These are phyloP conservation scores for Crotalaria pallida DNA, from an alignment of 306 rosid species.

Conservation along the genomic window DNA sequence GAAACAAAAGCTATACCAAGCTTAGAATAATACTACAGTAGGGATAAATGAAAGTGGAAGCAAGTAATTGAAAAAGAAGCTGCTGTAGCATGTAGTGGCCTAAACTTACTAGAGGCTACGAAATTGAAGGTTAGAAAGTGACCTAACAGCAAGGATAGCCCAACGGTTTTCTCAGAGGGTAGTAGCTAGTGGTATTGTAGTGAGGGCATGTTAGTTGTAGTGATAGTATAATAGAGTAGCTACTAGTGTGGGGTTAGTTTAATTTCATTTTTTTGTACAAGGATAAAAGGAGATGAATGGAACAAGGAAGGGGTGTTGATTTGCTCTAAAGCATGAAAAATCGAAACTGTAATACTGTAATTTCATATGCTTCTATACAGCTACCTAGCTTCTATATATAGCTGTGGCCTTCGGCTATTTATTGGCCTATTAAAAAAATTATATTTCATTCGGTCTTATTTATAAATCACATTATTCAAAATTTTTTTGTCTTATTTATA, in stretches of 20 bases:
- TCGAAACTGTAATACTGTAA: conserved; percentile 27
- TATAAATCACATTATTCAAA: no score
- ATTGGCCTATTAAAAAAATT: conserved; percentile 5
- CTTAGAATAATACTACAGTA: conserved; percentile 11
- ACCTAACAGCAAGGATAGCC: conserved; percentile 35
- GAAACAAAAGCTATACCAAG: conserved; percentile 22
- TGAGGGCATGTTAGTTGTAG: not conserved
- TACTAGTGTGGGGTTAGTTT: conserved; percentile 34
- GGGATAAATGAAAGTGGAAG: conserved; percentile 27
- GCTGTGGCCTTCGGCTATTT: conserved; percentile 9
- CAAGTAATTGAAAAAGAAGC: not conserved
- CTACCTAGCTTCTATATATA: conserved; percentile 6
- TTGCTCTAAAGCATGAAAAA: conserved; percentile 17
- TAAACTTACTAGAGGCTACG: conserved; percentile 18
- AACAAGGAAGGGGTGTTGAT: not conserved
- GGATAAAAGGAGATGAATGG: conserved; percentile 1
- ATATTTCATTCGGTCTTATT: no score
- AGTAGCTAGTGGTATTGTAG: not conserved
- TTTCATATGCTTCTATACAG: conserved; percentile 25
- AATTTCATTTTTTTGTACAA: not conserved
- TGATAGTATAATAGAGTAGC: not conserved
- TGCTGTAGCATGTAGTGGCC: conserved; percentile 14
- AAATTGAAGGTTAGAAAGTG: conserved; percentile 41
- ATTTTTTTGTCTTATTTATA: no score
- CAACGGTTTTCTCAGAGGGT: conserved; percentile 46